Conservation (phyloP, 163 green algal genomes). For the Scenedesmus sp. region DNA sequence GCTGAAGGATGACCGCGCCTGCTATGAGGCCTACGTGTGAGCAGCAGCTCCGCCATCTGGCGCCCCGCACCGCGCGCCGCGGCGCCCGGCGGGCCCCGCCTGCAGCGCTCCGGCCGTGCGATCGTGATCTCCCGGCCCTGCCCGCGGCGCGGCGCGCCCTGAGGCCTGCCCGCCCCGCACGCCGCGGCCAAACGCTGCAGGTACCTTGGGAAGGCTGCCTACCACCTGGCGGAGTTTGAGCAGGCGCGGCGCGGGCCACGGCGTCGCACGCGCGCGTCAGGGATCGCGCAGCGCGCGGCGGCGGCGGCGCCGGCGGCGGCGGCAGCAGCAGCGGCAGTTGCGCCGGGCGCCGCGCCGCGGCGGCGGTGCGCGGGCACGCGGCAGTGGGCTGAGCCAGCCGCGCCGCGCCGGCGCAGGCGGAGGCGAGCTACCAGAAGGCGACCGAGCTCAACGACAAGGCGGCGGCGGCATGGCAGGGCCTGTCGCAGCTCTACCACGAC, state of each 20-base stretch:
- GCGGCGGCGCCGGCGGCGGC: no score
- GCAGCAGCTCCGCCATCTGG: not conserved
- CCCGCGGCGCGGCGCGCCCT: no score
- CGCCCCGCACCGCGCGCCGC: not conserved
- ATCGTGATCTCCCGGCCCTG: no score
- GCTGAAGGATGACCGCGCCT: conserved; percentile 60
- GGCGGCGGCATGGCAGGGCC: conserved; percentile 73
- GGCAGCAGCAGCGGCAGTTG: no score
- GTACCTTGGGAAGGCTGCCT: conserved; percentile 72
- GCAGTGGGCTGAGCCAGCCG: not conserved
- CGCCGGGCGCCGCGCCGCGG: no score
- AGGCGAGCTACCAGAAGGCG: conserved; percentile 56
- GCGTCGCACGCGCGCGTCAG: not conserved
- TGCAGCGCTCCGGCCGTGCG: no score
- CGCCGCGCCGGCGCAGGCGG: conserved; percentile 44
- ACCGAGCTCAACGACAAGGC: conserved; percentile 54
- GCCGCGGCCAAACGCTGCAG: conserved; percentile 41
- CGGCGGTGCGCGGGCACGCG: not conserved
- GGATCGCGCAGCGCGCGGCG: not conserved
- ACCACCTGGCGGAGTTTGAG: conserved; percentile 57
- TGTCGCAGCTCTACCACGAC: conserved; percentile 67
- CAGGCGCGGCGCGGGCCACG: conserved; percentile 45
- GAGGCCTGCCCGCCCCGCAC: not conserved
- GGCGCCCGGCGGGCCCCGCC: not conserved
- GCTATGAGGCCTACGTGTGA: conserved; percentile 73